Evolutionary conservation across 805 yeast genomes (phyloP).

Genomic region (Candida glaebosa): DNA sequence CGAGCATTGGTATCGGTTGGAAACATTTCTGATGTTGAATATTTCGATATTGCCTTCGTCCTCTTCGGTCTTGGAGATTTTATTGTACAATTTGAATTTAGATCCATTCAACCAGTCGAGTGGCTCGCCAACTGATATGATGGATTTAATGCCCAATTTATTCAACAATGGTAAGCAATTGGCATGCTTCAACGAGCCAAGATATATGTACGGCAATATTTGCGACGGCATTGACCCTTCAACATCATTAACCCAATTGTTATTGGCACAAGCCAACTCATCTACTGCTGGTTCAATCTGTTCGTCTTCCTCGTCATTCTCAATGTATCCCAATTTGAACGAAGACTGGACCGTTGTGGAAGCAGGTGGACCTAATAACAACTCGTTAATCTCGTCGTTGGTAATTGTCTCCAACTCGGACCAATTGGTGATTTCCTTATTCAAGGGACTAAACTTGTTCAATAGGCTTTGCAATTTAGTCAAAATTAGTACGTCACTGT

Average conservation of each 20-base stretch:
- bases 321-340: conserved; percentile 26
- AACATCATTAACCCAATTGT: conserved; percentile 37
- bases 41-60: conserved; percentile 32
- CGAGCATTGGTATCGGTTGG: conserved; percentile 10
- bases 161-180: conserved; percentile 59
- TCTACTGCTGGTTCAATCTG: conserved; percentile 10
- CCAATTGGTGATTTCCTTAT: conserved; percentile 21
- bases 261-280: conserved; percentile 1
- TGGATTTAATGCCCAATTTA: conserved; percentile 63
- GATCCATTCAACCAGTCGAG: conserved; percentile 56
- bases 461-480: conserved; percentile 62
- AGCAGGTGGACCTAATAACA: conserved; percentile 21
- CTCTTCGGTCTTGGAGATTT: conserved; percentile 18
- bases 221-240: conserved; percentile 80
- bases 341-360: conserved; percentile 5
- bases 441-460: conserved; percentile 44
- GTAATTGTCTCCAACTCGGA: conserved; percentile 26
- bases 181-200: conserved; percentile 85
- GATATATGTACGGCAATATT: conserved; percentile 75
- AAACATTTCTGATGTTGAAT: conserved; percentile 10
- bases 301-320: conserved; percentile 12
- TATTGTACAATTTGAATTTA: conserved; percentile 23
- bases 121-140: conserved; percentile 84
- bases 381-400: conserved; percentile 30
- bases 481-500: conserved; percentile 66